Base-by-base conservation (phyloP, 805 yeast genomes). In the Saccharomycopsis malanga region DNA sequence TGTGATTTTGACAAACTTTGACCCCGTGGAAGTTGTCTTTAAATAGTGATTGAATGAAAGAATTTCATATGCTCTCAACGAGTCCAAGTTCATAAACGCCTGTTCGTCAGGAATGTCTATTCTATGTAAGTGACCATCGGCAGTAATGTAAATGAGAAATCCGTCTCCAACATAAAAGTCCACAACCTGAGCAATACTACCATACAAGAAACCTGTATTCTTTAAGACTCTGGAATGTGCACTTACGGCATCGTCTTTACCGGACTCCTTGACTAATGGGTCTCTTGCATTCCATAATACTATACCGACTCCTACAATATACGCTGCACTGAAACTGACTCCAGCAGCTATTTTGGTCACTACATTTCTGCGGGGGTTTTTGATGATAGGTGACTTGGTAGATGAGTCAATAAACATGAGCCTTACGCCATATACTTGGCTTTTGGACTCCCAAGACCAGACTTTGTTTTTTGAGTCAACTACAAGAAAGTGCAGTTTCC, bases 401-500 rank as follows among this genome's bases (percentile, higher is more conserved):
- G 10, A 25, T 17, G 23, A 38, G 15, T 32, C 32, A 0, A 64
- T 61, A 49, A 79, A 74, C 3, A 45, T 56, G 27, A 81, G 51
- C 42, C 55, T 57, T 4, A 77, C 68, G 0, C 83, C 87, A 43
- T 56, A 58, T 7, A 55, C 56, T 6, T 67, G 67, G 7, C 58
- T 64, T 1, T 62, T 55, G 5, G 62, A 60, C 58, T 82, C 88
- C 89, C 89, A 83, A 1, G 77, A 68, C 71, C 77, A 81, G 1
- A 83, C 50, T 3, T 64, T 57, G 21, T 74, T 70, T 1, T 61
- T 40, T 10, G 68, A 62, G 53, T 79, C 84, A 39, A 82, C 59
- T 0, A 81, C 88, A 12, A 82, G 61, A 45, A 81, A 71, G 59
- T 81, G 87, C 24, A 73, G 65, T 53, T 91, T 62, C 0, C 91